Evolutionary conservation across 169 alveolate species (phyloP).

Genomic region (Eimeria praecox): DNA sequence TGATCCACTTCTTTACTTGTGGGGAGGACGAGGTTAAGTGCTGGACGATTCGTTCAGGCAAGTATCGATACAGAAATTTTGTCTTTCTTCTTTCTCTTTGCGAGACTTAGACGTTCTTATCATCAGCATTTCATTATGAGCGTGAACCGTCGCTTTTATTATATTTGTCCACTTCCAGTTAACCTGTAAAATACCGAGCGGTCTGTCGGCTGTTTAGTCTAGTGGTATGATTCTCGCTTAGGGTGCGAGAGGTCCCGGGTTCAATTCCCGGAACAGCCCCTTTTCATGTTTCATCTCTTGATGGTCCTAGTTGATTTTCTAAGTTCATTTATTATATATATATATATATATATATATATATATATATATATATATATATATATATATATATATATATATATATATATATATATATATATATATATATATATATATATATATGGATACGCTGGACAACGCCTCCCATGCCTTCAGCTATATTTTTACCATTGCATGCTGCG

Average conservation of each 20-base stretch:
- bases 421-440: not conserved
- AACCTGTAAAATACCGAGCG: not conserved
- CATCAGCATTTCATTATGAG: too few relatives aligned
- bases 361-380: too few relatives aligned
- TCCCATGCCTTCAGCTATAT: too few relatives aligned
- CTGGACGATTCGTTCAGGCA: conserved; percentile 92
- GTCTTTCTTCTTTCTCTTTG: not conserved
- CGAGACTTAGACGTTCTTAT: too few relatives aligned
- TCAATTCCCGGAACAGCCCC: conserved; percentile 99
- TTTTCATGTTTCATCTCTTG: not conserved
- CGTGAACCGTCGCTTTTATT: too few relatives aligned
- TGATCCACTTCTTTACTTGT: conserved; percentile 99
- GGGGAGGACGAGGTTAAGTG: conserved; percentile 99
- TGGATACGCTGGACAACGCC: not conserved
- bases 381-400: too few relatives aligned
- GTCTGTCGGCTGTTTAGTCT: conserved; percentile 92
- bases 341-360: too few relatives aligned
- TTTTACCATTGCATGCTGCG: too few relatives aligned
- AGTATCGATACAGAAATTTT: conserved; percentile 72
- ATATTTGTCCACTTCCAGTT: too few relatives aligned
- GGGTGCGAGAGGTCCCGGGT: conserved; percentile 99
- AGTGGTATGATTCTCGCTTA: conserved; percentile 99
- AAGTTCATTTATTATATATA: not conserved
- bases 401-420: not conserved
- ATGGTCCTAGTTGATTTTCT: not conserved